Percentiles rank a stretch among this genome's conserved stretches.
phyloP scores from a whole-genome alignment of 2,329 filamentous ascomycete genomes.

The Elsinoe ampelina region DNA sequence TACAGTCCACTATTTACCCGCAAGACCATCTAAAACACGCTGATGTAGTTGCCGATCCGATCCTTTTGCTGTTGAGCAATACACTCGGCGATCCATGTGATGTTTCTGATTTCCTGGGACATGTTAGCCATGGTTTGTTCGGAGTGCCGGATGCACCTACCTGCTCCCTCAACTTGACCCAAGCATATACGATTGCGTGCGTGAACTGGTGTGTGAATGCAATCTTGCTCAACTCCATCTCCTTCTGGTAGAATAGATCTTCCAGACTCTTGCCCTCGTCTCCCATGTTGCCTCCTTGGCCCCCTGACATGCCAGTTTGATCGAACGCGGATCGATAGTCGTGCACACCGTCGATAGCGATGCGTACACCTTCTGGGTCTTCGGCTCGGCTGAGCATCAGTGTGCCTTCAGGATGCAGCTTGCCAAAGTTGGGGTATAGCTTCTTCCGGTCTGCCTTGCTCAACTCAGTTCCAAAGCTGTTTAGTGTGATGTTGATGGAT shows the following conservation, averaged over 20 bases:
- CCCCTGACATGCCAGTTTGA: slow-evolving; percentile 68
- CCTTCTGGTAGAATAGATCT: slow-evolving; percentile 97
- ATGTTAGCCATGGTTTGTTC: background rate
- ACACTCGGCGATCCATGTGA: slow-evolving; percentile 98
- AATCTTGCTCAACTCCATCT: slow-evolving; percentile 95
- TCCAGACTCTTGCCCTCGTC: slow-evolving; percentile 83
- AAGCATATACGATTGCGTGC: slow-evolving; percentile 88
- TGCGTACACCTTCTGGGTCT: slow-evolving; percentile 83
- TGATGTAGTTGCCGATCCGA: slow-evolving; percentile 96
- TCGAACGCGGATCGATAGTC: slow-evolving; percentile 98
- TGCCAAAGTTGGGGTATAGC: slow-evolving; percentile 86
- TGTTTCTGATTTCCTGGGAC: slow-evolving; percentile 89
- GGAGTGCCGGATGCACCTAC: slow-evolving; percentile 42
- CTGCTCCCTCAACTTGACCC: slow-evolving; percentile 96
- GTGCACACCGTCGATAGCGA: slow-evolving; percentile 83
- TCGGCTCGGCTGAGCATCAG: slow-evolving; percentile 92
- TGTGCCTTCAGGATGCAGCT: slow-evolving; percentile 86
- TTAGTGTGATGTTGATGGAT: slow-evolving; percentile 98
- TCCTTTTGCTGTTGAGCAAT: slow-evolving; percentile 99
- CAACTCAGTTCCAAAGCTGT: slow-evolving; percentile 95
- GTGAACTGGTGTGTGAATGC: slow-evolving; percentile 96
- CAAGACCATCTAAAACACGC: slow-evolving; percentile 60
- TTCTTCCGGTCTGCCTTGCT: slow-evolving; percentile 91
- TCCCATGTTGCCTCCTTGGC: slow-evolving; percentile 60
- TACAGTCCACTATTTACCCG: slow-evolving; percentile 7